Conservation (phyloP, 1,284 basidiomycete genomes). For the Cutaneotrichosporon daszewskae region DNA sequence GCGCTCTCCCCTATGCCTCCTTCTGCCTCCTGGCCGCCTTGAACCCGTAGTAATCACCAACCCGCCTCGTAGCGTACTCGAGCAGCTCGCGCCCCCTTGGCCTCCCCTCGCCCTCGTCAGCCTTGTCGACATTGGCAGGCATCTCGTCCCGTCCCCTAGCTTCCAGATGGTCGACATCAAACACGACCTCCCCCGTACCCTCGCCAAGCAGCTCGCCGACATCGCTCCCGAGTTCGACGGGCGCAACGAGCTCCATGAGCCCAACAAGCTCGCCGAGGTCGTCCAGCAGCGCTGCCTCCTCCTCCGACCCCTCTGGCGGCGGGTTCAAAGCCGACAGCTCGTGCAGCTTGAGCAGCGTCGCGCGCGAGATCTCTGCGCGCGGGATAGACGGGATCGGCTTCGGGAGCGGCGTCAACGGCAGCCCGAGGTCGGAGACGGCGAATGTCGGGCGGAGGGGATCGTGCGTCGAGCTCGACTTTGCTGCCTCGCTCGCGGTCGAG, state of each 20-base stretch:
- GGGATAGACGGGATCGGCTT: conserved; percentile 8
- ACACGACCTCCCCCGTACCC: conserved; percentile 10
- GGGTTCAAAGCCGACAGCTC: conserved; percentile 16
- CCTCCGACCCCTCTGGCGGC: conserved; percentile 7
- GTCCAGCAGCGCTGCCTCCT: conserved; percentile 8
- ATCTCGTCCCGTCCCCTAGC: background rate
- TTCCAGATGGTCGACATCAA: background rate
- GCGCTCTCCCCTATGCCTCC: no score
- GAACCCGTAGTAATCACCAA: conserved; percentile 20
- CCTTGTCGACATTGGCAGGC: background rate
- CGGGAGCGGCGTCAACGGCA: conserved; percentile 9
- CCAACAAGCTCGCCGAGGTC: conserved; percentile 19
- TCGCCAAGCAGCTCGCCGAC: conserved; percentile 10
- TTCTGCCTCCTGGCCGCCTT: no score
- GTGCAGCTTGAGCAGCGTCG: conserved; percentile 11
- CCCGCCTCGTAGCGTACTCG: conserved; percentile 13
- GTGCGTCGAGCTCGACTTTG: no score
- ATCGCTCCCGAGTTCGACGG: conserved; percentile 10
- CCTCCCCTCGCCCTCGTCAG: background rate
- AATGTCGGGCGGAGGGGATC: conserved; percentile 8
- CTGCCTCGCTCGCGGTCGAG: no score
- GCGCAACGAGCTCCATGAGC: conserved; percentile 20
- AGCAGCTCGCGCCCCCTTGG: conserved; percentile 9
- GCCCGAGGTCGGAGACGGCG: conserved; percentile 6
- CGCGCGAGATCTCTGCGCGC: conserved; percentile 3